Conservation (phyloP, 1,139 yeast genomes). For the Nakaseomyces delphensis region DNA sequence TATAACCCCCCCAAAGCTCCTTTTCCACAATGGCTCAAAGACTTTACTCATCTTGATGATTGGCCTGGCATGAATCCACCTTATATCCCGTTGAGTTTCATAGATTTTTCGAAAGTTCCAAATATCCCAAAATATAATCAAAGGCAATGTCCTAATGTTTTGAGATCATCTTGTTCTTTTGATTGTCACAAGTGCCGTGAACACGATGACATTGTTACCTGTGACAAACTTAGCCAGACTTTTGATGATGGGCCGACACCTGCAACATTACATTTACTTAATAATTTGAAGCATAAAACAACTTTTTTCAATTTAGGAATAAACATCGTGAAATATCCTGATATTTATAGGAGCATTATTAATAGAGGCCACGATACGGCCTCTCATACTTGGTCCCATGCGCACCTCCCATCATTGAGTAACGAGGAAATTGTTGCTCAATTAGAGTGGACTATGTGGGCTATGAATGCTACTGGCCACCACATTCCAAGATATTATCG, state of each 20-base stretch:
- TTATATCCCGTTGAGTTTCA: slow-evolving; percentile 67
- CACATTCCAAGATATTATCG: slow-evolving; percentile 91
- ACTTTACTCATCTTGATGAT: slow-evolving; percentile 57
- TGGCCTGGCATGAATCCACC: slow-evolving; percentile 92
- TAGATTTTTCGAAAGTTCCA: slow-evolving; percentile 48
- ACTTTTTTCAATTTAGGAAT: slow-evolving; percentile 84
- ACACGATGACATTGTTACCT: slow-evolving; percentile 69
- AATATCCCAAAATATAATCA: slow-evolving; percentile 43
- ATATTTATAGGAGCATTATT: slow-evolving; percentile 51
- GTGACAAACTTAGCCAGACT: slow-evolving; percentile 70
- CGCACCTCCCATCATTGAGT: slow-evolving; percentile 63
- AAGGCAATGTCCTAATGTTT: slow-evolving; percentile 49
- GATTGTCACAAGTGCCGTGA: slow-evolving; percentile 77
- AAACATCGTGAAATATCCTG: slow-evolving; percentile 69
- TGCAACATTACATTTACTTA: slow-evolving; percentile 52
- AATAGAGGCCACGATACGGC: slow-evolving; percentile 70
- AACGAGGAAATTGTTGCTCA: slow-evolving; percentile 84
- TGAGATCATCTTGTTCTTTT: slow-evolving; percentile 59
- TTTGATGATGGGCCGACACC: slow-evolving; percentile 94
- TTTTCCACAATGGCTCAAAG: slow-evolving; percentile 73
- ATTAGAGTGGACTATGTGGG: slow-evolving; percentile 94
- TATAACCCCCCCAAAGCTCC: slow-evolving; percentile 9
- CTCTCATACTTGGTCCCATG: slow-evolving; percentile 91
- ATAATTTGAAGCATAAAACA: slow-evolving; percentile 43
- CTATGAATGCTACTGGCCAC: slow-evolving; percentile 88